Percentiles rank a stretch among this genome's conserved stretches.
phyloP scores from a whole-genome alignment of 176 grass and related monocot species.

The Cenchrus americanus region DNA sequence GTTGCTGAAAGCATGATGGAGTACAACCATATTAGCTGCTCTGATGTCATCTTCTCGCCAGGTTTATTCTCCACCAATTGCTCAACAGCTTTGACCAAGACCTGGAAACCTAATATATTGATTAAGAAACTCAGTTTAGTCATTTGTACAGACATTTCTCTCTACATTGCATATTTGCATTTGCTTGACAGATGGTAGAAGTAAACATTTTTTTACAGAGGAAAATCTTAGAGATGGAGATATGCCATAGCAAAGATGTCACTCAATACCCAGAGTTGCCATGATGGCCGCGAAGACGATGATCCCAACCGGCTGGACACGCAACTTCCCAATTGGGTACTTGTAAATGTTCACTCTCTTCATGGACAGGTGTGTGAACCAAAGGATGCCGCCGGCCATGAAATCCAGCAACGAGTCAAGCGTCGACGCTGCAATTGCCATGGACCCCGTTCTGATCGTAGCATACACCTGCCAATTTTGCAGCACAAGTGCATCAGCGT shows the following conservation, averaged over 20 bases:
- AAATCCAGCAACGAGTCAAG: constrained; percentile 90
- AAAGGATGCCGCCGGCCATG: constrained; percentile 83
- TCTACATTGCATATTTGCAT: background rate
- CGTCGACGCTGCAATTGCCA: constrained; percentile 88
- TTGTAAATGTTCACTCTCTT: constrained; percentile 80
- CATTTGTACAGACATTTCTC: background rate
- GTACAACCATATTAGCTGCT: constrained; percentile 79
- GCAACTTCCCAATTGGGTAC: constrained; percentile 87
- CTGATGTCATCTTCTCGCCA: constrained; percentile 57
- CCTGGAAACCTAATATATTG: constrained; percentile 68
- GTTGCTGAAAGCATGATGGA: constrained; percentile 88
- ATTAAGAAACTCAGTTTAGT: background rate
- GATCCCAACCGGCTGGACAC: constrained; percentile 82
- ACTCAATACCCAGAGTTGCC: constrained; percentile 78
- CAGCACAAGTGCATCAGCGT: background rate
- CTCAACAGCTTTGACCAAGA: constrained; percentile 63
- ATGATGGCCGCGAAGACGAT: constrained; percentile 80
- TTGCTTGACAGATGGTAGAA: background rate
- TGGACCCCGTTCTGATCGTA: constrained; percentile 71
- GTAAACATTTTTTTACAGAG: background rate
- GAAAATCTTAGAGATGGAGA: background rate
- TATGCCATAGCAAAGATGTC: background rate
- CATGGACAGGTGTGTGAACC: constrained; percentile 81
- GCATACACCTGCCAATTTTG: constrained; percentile 68
- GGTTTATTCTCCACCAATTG: constrained; percentile 63